Base-by-base conservation (phyloP, 805 yeast species). In the Saturnispora ahearnii region DNA sequence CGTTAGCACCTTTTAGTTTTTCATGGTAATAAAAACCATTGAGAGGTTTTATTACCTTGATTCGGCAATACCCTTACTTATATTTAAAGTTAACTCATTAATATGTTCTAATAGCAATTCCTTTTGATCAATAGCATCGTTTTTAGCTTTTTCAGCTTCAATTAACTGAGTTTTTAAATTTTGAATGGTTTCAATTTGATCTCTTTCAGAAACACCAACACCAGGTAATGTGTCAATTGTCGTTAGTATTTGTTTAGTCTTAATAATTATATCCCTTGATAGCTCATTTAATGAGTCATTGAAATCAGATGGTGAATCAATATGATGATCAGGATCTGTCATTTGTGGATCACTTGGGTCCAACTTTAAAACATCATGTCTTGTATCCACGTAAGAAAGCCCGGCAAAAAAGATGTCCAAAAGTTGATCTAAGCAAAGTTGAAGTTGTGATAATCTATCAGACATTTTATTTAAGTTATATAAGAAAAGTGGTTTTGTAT, bases 211-310 rank as follows among this genome's bases (percentile, higher is more conserved):
- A 1, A 84, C 90, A 8, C 95, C 96, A 2, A 88, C 87, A 11
- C 97, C 98, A 0, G 99, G 99, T 41, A 91, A 70, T 2, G 95
- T 80, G 61, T 87, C 95, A 37, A 91, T 89, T 28, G 91, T 76
- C 59, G 86, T 81, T 37, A 87, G 77, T 13, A 91, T 85, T 63
- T 93, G 98, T 58, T 95, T 77, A 5, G 95, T 79, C 61, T 90
- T 90, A 51, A 88, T 67, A 26, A 90, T 86, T 8, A 91, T 76
- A 62, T 91, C 99, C 0, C 86, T 79, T 2, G 96, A 78, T 8
- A 93, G 72, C 61, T 93, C 98, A 57, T 78, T 79, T 44, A 81
- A 73, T 28, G 82, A 84, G 53, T 72, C 64, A 42, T 62, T 60
- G 50, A 67, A 66, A 28, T 64, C 70, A 31, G 56, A 52, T 31